These are phyloP conservation scores for Cladophialophora bantiana DNA, from an alignment of 2,329 filamentous ascomycete genomes.

Conservation along the genomic window DNA sequence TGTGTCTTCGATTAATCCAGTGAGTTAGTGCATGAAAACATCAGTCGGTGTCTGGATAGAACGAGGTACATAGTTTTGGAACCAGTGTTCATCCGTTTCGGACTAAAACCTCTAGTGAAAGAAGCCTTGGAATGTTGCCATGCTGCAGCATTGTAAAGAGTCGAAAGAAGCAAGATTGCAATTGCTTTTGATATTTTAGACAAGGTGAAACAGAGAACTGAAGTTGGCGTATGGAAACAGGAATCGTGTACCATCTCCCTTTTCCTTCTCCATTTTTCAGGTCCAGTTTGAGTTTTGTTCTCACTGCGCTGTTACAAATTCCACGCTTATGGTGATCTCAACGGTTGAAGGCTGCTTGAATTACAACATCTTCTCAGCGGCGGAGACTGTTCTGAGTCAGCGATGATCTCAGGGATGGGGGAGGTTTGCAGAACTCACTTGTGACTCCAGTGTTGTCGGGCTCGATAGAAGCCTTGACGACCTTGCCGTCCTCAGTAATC, in stretches of 20 bases:
- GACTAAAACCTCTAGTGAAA: background rate
- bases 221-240: background rate
- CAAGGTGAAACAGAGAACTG: background rate
- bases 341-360: background rate
- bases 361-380: constrained; percentile 39
- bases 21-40: background rate
- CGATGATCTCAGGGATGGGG: background rate
- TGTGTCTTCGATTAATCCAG: background rate
- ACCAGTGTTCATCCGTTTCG: background rate
- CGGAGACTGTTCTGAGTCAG: constrained; percentile 32
- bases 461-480: constrained; percentile 81
- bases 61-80: background rate
- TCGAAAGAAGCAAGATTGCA: background rate
- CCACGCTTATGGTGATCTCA: background rate
- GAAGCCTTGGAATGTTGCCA: background rate
- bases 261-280: background rate
- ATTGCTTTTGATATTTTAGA: background rate
- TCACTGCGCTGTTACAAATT: background rate
- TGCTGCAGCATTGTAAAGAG: background rate
- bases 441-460: constrained; percentile 84
- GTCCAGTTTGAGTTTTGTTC: background rate
- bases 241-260: background rate
- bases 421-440: constrained; percentile 58
- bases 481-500: constrained; percentile 81
- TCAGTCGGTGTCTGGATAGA: background rate